Evolutionary conservation across 2,329 filamentous ascomycete genomes (phyloP).

Genomic region (Trichothecium sympodiale): DNA sequence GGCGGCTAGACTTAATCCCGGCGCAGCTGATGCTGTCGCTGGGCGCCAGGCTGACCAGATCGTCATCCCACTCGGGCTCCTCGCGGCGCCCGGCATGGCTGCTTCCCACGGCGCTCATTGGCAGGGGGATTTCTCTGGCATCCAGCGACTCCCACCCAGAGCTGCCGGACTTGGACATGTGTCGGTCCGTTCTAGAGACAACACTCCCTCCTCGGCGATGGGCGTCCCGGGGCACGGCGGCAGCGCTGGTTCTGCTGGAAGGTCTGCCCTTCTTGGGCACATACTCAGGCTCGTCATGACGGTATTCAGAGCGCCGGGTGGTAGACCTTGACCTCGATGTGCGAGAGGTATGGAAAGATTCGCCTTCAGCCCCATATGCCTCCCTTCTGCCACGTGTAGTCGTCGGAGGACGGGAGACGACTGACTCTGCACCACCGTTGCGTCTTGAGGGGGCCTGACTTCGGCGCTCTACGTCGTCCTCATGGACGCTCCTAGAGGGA

Average conservation of each 20-base stretch:
- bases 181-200: neutral
- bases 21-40: conserved; percentile 53
- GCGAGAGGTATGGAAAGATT: conserved; percentile 33
- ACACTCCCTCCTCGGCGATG: no score
- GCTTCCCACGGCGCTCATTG: conserved; percentile 28
- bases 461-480: conserved; percentile 25
- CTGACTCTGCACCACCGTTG: conserved; percentile 16
- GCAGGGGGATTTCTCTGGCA: conserved; percentile 25
- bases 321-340: conserved; percentile 26
- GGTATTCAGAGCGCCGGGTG: conserved; percentile 9
- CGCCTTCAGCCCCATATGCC: conserved; percentile 10
- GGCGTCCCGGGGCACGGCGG: neutral
- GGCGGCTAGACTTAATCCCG: conserved; percentile 24
- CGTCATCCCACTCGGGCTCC: conserved; percentile 28
- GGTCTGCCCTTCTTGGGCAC: neutral
- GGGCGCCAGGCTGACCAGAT: conserved; percentile 43
- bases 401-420: conserved; percentile 3
- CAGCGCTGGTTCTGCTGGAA: conserved; percentile 1
- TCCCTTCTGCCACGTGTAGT: neutral
- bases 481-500: conserved; percentile 23
- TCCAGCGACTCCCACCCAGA: conserved; percentile 13
- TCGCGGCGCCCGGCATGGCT: conserved; percentile 16
- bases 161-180: conserved; percentile 1
- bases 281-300: neutral
- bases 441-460: conserved; percentile 28